Evolutionary conservation across 2,329 filamentous ascomycete species (phyloP).

Genomic region (Aspergillus sp.): DNA sequence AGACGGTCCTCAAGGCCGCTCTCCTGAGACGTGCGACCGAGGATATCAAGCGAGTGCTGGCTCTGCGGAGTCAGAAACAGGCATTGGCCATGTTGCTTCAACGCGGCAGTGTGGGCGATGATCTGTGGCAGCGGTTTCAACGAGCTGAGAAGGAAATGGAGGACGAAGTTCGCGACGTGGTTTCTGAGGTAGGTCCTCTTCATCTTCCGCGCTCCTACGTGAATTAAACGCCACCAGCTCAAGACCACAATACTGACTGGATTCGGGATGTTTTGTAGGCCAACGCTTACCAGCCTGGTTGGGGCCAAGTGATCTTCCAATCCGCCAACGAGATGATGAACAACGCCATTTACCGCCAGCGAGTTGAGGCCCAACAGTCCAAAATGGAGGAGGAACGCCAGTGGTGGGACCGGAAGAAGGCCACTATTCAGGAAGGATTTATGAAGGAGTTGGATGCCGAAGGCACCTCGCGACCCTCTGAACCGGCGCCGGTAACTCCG

Average conservation of each 20-base stretch:
- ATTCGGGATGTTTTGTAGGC: constrained; percentile 57
- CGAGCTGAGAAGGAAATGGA: constrained; percentile 97
- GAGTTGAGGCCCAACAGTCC: constrained; percentile 71
- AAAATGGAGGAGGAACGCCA: constrained; percentile 73
- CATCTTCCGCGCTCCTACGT: constrained; percentile 1
- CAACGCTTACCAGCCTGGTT: constrained; percentile 82
- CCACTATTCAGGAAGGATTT: constrained; percentile 71
- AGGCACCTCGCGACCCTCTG: constrained; percentile 12
- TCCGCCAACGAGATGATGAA: constrained; percentile 93
- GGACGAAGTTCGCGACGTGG: constrained; percentile 90
- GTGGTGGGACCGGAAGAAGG: constrained; percentile 88
- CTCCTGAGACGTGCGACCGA: constrained; percentile 86
- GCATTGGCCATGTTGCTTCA: constrained; percentile 81
- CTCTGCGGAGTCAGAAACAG: constrained; percentile 84
- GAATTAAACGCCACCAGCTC: constrained; percentile 15
- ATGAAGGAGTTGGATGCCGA: constrained; percentile 72
- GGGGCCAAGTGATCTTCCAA: constrained; percentile 96
- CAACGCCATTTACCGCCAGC: constrained; percentile 73
- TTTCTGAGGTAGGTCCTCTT: constrained; percentile 69
- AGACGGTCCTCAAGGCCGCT: constrained; percentile 82
- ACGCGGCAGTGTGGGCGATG: constrained; percentile 90
- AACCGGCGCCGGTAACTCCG: constrained; percentile 16
- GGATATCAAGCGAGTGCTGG: constrained; percentile 87
- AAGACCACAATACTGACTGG: constrained; percentile 4
- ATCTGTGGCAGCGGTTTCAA: constrained; percentile 89